These are phyloP conservation scores for Ascosphaera acerosa DNA, from an alignment of 2,329 filamentous ascomycete genomes.

Conservation along the genomic window DNA sequence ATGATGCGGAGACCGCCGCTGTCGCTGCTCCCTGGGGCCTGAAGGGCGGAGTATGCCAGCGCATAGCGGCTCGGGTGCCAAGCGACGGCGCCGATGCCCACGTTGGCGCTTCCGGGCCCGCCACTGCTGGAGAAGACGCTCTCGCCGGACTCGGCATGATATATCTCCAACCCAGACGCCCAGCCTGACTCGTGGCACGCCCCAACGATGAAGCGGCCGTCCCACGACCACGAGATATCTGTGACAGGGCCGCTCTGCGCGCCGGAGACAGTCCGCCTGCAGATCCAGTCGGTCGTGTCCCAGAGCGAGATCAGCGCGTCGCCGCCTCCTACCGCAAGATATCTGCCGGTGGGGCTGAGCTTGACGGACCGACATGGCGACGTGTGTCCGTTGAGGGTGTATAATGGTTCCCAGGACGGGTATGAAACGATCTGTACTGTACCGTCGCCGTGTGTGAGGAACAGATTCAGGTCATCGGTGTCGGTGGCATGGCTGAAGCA, in stretches of 20 bases:
- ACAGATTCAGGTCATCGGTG: constrained; percentile 15
- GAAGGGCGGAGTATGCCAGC: constrained; percentile 22
- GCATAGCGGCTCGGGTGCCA: constrained; percentile 26
- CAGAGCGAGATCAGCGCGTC: constrained; percentile 26
- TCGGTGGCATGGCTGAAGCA: constrained; percentile 21
- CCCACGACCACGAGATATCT: constrained; percentile 25
- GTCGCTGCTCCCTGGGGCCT: constrained; percentile 15
- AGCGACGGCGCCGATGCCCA: constrained; percentile 21
- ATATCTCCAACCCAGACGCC: constrained; percentile 22
- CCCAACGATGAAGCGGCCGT: constrained; percentile 23
- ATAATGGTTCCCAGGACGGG: constrained; percentile 19
- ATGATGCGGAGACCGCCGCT: constrained; percentile 23
- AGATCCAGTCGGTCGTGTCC: constrained; percentile 27
- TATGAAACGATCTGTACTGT: constrained; percentile 24
- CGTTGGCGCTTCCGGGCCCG: constrained; percentile 11
- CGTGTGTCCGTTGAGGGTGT: constrained; percentile 24
- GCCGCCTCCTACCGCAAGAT: constrained; percentile 23
- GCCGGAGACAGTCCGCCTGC: constrained; percentile 22
- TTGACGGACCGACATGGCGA: constrained; percentile 22
- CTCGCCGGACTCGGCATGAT: constrained; percentile 25
- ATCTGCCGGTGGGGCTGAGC: constrained; percentile 22
- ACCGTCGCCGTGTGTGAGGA: constrained; percentile 25
- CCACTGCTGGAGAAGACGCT: constrained; percentile 22
- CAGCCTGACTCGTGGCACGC: constrained; percentile 23
- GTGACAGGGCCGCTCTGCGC: constrained; percentile 20